phyloP scores from a whole-genome alignment of 352 stramenopile species.

The Globisporangium paddicum region DNA sequence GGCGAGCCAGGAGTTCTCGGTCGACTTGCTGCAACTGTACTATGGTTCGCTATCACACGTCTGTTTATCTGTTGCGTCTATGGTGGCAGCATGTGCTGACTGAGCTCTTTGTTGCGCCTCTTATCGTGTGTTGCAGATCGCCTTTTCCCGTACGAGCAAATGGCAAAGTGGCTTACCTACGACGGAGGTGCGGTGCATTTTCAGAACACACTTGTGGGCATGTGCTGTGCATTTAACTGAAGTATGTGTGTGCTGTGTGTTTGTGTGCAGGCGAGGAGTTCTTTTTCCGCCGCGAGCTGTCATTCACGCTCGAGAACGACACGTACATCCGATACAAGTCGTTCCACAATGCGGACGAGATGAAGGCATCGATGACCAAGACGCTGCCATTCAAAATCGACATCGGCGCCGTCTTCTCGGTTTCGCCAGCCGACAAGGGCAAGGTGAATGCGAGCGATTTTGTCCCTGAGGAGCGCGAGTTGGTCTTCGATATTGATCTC shows the following conservation, averaged over 20 bases:
- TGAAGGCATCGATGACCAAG: conserved; percentile 86
- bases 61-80: not conserved
- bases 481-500: conserved; percentile 99
- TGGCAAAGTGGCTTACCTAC: conserved; percentile 81
- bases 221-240: no score
- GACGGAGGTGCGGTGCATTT: conserved; percentile 48
- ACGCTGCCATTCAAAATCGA: conserved; percentile 99
- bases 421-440: conserved; percentile 80
- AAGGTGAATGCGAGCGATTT: conserved; percentile 88
- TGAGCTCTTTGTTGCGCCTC: not conserved
- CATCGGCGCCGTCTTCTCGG: conserved; percentile 96
- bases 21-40: conserved; percentile 83
- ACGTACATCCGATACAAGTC: conserved; percentile 99
- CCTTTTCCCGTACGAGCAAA: conserved; percentile 85
- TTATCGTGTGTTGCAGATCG: conserved; percentile 38
- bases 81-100: not conserved
- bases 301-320: conserved; percentile 98
- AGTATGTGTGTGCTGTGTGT: no score
- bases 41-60: conserved; percentile 46
- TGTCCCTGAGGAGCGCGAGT: conserved; percentile 92
- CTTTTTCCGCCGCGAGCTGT: conserved; percentile 95
- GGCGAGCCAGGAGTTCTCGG: conserved; percentile 75
- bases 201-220: no score
- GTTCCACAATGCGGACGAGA: conserved; percentile 87
- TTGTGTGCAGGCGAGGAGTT: conserved; percentile 48